Base-by-base conservation (phyloP, 2,329 filamentous ascomycete genomes). In the Metarhizium brunneum region DNA sequence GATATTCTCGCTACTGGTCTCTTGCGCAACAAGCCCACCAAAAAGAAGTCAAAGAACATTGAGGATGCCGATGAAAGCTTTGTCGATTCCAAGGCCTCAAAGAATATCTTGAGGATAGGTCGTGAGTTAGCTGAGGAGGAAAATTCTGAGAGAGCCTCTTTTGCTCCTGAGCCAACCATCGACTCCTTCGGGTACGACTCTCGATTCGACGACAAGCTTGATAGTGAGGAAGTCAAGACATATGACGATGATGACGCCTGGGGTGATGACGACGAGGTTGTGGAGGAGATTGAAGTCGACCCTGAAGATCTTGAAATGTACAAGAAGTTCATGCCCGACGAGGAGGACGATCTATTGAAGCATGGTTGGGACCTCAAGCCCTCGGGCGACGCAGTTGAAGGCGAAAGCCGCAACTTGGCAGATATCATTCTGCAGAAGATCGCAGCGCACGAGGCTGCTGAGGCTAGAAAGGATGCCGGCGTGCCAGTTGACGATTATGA, bases 401-500 rank as follows among this genome's bases (percentile, higher is more conserved):
- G 66, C 6, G 75, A 80, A 56, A 78, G 81, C 14, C 90, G 87
- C 59, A 96, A 97, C 69, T 77, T 99, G 56, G 91, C 94, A 16
- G 92, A 96, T 66, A 76, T 99, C 60, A 99, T 99, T 61, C 75
- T 99, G 57, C 86, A 92, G 67, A 96, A 95, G 73, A 99, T 99
- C 66, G 90, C 91, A 4, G 87, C 88, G 57, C 89, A 95, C 65
- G 94, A 99, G 74, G 87, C 89, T 4, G 79, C 79, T 36, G 78
- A 86, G 60, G 76, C 69, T 16, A 63, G 69, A 49, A 66, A 66
- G 32, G 68, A 67, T 42, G 57, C 82, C 54, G 81, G 79, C 18
- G 70, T 80, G 0, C 80, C 84, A 2, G 88, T 94, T 61, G 92
- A 95, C 59, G 88, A 90, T 20, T 85, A 90, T 51, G 88, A 96